These are phyloP conservation scores for Tricladium varicosporioides DNA, from an alignment of 2,329 filamentous ascomycete species.

Conservation along the genomic window DNA sequence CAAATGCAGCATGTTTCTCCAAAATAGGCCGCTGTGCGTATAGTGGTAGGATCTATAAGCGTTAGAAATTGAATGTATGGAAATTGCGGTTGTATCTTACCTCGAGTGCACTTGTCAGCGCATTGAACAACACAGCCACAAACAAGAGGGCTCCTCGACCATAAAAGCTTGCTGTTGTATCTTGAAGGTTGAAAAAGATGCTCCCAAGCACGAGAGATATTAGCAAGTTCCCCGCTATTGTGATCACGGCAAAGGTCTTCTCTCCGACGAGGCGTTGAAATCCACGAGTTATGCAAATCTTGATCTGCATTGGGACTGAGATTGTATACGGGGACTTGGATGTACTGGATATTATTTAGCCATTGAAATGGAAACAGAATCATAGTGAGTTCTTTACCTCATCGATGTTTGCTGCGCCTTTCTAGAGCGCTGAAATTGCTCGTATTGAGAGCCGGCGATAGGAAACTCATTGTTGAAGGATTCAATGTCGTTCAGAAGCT, in stretches of 20 bases:
- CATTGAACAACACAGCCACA: constrained; percentile 64
- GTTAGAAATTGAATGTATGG: not conserved
- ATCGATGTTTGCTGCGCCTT: constrained; percentile 11
- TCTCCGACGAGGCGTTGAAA: constrained; percentile 75
- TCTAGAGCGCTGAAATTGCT: constrained; percentile 40
- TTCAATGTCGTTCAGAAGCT: constrained; percentile 44
- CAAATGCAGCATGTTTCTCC: constrained; percentile 82
- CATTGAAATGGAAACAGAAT: not conserved
- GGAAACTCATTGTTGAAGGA: constrained; percentile 51
- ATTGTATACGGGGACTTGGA: constrained; percentile 76
- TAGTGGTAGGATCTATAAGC: too few species aligned
- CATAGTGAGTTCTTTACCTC: not conserved
- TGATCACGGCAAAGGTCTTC: constrained; percentile 61
- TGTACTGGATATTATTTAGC: constrained; percentile 43
- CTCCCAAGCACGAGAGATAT: constrained; percentile 61
- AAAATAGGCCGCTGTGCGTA: constrained; percentile 59
- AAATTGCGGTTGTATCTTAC: constrained; percentile 23
- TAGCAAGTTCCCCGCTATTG: constrained; percentile 24
- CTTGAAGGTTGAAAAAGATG: constrained; percentile 58
- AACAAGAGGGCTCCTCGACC: constrained; percentile 60
- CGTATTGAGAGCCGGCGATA: constrained; percentile 13
- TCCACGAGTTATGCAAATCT: constrained; percentile 76
- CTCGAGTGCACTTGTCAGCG: constrained; percentile 58
- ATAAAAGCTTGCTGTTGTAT: constrained; percentile 55
- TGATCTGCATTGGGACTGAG: constrained; percentile 70